A percentile compares a stretch with the other conserved stretches of the same genome.
Evolutionary conservation across 2,329 filamentous ascomycete species (phyloP).

Genomic region (Furcasterigmium sp.): DNA sequence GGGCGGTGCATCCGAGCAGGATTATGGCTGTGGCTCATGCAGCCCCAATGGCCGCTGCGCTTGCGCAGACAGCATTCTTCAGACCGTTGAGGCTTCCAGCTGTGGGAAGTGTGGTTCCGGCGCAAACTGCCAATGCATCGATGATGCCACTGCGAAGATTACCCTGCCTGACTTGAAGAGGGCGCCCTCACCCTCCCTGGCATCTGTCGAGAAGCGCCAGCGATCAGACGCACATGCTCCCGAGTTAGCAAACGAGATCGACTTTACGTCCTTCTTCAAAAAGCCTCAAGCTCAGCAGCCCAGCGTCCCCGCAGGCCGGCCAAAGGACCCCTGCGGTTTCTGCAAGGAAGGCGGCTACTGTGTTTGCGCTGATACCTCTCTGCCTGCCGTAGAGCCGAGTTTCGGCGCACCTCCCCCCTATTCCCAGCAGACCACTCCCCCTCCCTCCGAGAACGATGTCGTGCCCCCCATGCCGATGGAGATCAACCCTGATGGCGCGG

Average conservation of each 20-base stretch:
- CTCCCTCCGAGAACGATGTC: slow-evolving; percentile 56
- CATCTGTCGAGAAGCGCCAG: slow-evolving; percentile 45
- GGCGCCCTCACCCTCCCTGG: slow-evolving; percentile 20
- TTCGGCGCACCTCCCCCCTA: slow-evolving; percentile 17
- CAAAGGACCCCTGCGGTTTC: slow-evolving; percentile 72
- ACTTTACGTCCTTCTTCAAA: slow-evolving; percentile 65
- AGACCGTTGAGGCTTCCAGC: slow-evolving; percentile 38
- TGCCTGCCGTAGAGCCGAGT: slow-evolving; percentile 13
- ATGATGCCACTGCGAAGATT: slow-evolving; percentile 53
- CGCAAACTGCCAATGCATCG: slow-evolving; percentile 59
- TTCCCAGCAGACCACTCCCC: slow-evolving; percentile 43
- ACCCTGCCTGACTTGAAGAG: slow-evolving; percentile 44
- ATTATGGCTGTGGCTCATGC: slow-evolving; percentile 52
- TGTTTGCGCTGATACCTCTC: slow-evolving; percentile 64
- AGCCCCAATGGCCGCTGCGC: slow-evolving; percentile 47
- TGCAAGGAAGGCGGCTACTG: slow-evolving; percentile 79
- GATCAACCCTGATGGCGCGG: slow-evolving; percentile 53
- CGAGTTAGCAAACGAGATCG: slow-evolving; percentile 60
- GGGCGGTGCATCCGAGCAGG: slow-evolving; percentile 21
- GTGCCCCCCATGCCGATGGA: slow-evolving; percentile 50
- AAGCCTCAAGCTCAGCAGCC: slow-evolving; percentile 27
- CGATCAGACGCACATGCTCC: slow-evolving; percentile 45
- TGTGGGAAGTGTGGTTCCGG: slow-evolving; percentile 63
- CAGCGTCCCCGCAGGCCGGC: slow-evolving; percentile 29
- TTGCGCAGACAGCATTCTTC: slow-evolving; percentile 54